These are phyloP conservation scores for Rhizopogon rudus DNA, from an alignment of 768 basidiomycete species.

Conservation along the genomic window DNA sequence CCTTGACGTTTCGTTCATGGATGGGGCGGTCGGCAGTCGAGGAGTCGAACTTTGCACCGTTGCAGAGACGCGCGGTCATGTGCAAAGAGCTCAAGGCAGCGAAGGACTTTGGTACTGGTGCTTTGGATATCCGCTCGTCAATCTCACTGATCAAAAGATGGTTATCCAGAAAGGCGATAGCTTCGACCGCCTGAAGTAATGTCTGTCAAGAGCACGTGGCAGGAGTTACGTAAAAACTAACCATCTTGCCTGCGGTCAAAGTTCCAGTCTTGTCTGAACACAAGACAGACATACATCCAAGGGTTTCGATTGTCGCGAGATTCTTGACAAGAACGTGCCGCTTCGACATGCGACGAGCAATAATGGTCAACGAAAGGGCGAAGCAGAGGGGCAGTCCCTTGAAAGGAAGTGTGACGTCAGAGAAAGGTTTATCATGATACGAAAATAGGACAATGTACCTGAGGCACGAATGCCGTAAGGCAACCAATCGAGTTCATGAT, in stretches of 20 bases:
- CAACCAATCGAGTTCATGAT: conserved; percentile 37
- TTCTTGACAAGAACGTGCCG: conserved; percentile 46
- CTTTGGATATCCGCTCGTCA: conserved; percentile 7
- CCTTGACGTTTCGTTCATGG: conserved; percentile 32
- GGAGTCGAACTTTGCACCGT: conserved; percentile 47
- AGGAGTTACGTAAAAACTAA: conserved; percentile 5
- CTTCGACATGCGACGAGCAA: conserved; percentile 43
- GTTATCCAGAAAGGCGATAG: conserved; percentile 32
- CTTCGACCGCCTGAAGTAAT: conserved; percentile 32
- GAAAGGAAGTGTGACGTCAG: background rate
- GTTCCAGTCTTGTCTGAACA: conserved; percentile 57
- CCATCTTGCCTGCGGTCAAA: conserved; percentile 46
- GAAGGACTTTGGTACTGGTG: conserved; percentile 8
- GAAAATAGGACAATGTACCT: conserved; percentile 18
- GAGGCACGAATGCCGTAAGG: conserved; percentile 37
- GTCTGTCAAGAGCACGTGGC: background rate
- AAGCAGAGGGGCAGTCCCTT: conserved; percentile 39
- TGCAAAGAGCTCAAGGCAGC: conserved; percentile 27
- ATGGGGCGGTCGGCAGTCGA: conserved; percentile 19
- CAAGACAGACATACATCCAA: conserved; percentile 46
- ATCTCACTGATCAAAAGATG: conserved; percentile 18
- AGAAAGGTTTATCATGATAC: background rate
- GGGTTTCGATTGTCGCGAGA: conserved; percentile 48
- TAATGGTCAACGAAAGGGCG: conserved; percentile 46
- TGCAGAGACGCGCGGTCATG: conserved; percentile 49